Conservation (phyloP, 495 filamentous ascomycete genomes). For the Penicillium canescens region DNA sequence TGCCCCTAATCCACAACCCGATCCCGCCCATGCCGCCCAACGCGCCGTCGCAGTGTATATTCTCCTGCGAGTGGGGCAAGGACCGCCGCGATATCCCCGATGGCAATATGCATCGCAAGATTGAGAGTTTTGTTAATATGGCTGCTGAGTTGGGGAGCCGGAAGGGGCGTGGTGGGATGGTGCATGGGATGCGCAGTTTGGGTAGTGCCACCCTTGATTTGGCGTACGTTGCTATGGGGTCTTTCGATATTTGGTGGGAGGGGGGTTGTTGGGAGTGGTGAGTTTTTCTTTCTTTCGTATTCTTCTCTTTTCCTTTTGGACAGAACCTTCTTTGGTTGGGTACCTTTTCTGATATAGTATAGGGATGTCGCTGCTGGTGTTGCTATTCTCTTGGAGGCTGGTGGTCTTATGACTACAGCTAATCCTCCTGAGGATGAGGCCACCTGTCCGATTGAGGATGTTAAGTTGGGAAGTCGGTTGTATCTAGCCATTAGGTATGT, state of each 20-base stretch:
- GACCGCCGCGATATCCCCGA: slow-evolving; percentile 61
- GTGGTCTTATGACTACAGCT: slow-evolving; percentile 65
- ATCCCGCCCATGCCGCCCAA: slow-evolving; percentile 60
- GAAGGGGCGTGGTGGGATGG: slow-evolving; percentile 64
- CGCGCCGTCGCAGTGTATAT: slow-evolving; percentile 65
- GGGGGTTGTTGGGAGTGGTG: slow-evolving; percentile 61
- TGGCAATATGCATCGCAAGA: slow-evolving; percentile 64
- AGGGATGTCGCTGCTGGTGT: slow-evolving; percentile 58
- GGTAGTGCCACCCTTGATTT: slow-evolving; percentile 61
- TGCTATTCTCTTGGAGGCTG: slow-evolving; percentile 58
- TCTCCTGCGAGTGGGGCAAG: slow-evolving; percentile 74
- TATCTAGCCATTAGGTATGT: slow-evolving; percentile 64
- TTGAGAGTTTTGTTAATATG: slow-evolving; percentile 71
- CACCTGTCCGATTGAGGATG: slow-evolving; percentile 56
- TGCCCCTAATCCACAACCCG: slow-evolving; percentile 59
- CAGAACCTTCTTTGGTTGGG: not conserved
- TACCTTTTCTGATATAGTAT: not conserved
- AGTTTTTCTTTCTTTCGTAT: slow-evolving; percentile 10
- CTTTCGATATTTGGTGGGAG: slow-evolving; percentile 61
- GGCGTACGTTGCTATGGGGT: slow-evolving; percentile 58
- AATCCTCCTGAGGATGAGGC: slow-evolving; percentile 58
- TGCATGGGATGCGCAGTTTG: slow-evolving; percentile 58
- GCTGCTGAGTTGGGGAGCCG: slow-evolving; percentile 59
- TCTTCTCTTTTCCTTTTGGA: not conserved
- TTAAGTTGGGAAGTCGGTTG: slow-evolving; percentile 58